Evolutionary conservation across 208 protist genomes (phyloP).

Genomic region (Leishmania lainsoni): DNA sequence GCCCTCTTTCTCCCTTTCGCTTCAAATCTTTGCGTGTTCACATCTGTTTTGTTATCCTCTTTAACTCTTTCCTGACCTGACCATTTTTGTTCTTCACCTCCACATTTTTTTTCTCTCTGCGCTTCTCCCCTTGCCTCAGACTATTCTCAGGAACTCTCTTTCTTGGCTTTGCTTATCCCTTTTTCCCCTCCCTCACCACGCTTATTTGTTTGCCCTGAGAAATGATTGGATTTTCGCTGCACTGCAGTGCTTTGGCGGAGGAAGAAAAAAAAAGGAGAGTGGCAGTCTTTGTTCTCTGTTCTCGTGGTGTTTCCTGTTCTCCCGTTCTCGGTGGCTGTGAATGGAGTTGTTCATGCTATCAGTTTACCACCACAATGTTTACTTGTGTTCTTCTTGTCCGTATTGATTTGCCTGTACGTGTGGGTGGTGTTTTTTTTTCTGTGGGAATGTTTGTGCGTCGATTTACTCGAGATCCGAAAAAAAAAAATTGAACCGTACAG

Average conservation of each 20-base stretch:
- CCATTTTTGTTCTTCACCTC: background rate
- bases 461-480: background rate
- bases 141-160: too few relatives aligned
- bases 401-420: constrained; percentile 5
- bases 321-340: background rate
- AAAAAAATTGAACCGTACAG: background rate
- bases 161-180: too few relatives aligned
- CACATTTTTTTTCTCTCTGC: background rate
- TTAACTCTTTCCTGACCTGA: background rate
- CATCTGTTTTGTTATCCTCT: background rate
- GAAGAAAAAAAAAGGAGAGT: background rate
- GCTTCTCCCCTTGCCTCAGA: background rate
- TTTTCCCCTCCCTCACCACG: background rate
- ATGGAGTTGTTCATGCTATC: background rate
- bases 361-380: background rate
- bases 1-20: background rate
- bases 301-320: background rate
- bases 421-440: background rate
- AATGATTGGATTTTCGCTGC: background rate
- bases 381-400: background rate
- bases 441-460: background rate
- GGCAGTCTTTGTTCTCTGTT: background rate
- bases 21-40: background rate
- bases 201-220: background rate
- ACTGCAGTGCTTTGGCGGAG: background rate